A percentile compares a stretch with the other conserved stretches of the same genome.
Conservation (phyloP, 164 flowering plant genomes). For the Sedum album region DNA sequence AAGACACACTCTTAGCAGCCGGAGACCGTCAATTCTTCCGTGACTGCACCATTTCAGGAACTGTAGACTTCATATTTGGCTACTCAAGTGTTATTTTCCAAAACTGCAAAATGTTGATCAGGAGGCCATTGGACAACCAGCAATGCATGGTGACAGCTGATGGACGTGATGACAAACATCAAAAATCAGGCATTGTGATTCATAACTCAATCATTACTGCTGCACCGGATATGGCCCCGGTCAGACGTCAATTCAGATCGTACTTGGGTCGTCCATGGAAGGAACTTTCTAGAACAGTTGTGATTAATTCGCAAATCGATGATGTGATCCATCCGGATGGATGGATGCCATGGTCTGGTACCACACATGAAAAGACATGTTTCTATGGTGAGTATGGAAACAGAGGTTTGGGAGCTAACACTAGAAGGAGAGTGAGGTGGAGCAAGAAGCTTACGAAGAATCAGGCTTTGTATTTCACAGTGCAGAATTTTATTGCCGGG, state of each 20-base stretch:
- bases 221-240: neutral
- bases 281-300: neutral
- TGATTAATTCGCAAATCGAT: slow-evolving; percentile 4
- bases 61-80: slow-evolving; percentile 76
- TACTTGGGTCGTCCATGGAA: slow-evolving; percentile 9
- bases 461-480: slow-evolving; percentile 1
- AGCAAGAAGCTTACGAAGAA: neutral
- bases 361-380: slow-evolving; percentile 1
- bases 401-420: slow-evolving; percentile 2
- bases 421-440: slow-evolving; percentile 5
- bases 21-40: slow-evolving; percentile 69
- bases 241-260: neutral
- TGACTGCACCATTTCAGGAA: slow-evolving; percentile 66
- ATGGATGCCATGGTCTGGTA: slow-evolving; percentile 6
- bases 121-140: slow-evolving; percentile 43
- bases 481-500: neutral
- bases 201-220: slow-evolving; percentile 3
- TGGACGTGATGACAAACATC: slow-evolving; percentile 18
- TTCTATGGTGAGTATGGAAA: slow-evolving; percentile 5
- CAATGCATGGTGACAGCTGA: slow-evolving; percentile 48
- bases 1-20: slow-evolving; percentile 65
- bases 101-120: slow-evolving; percentile 38
- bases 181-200: slow-evolving; percentile 1
- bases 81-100: slow-evolving; percentile 57
- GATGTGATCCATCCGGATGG: slow-evolving; percentile 4